Evolutionary conservation across 169 alveolate genomes (phyloP).

Genomic region (Ichthyophthirius multifiliis): DNA sequence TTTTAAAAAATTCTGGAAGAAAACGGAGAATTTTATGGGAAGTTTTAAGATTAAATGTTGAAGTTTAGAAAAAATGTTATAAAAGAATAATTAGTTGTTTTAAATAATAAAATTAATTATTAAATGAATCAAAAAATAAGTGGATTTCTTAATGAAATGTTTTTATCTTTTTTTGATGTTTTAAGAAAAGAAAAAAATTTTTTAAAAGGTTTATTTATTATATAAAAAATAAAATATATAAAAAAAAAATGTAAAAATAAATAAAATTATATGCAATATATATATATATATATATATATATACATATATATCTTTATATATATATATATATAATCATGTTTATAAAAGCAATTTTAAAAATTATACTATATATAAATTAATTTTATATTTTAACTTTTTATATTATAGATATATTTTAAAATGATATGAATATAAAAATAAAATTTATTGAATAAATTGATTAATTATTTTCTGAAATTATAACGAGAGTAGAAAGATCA

Average conservation of each 20-base stretch:
- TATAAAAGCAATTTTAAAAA: no score
- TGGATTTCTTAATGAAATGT: not conserved
- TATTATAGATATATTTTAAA: not conserved
- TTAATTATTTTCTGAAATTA: not conserved
- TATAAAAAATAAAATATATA: no score
- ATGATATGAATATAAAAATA: not conserved
- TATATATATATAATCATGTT: no score
- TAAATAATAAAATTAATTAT: not conserved
- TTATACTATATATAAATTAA: no score
- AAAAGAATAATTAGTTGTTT: not conserved
- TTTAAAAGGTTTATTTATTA: conserved; percentile 6
- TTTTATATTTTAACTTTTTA: not conserved
- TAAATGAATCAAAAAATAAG: not conserved
- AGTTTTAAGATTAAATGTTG: not conserved
- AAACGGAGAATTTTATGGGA: not conserved
- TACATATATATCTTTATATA: no score
- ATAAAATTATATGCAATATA: no score
- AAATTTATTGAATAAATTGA: not conserved
- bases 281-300: no score
- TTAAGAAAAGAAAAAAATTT: not conserved
- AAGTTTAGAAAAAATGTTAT: not conserved
- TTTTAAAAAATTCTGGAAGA: not conserved
- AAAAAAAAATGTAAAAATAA: no score
- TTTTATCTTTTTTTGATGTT: not conserved
- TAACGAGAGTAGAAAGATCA: not conserved